Conservation (phyloP, 192 early-diverging fungal genomes). For the Physocladia obscura region DNA sequence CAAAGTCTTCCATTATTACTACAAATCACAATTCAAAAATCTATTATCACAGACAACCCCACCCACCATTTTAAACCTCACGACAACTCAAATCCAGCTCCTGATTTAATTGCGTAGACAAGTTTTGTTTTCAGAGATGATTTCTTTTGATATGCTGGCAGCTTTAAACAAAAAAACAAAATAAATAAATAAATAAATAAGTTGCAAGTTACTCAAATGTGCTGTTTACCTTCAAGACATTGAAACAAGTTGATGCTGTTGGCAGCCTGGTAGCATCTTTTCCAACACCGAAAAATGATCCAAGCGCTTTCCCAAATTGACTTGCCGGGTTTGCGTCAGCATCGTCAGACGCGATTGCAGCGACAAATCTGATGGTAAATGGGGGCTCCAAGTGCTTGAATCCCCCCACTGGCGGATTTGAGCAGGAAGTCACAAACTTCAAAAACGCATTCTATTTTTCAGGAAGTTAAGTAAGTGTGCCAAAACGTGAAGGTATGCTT, state of each 20-base stretch:
- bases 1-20: too few species aligned
- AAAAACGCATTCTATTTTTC: conserved; percentile 30
- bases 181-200: neutral
- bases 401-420: conserved; percentile 41
- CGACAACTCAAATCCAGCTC: conserved; percentile 46
- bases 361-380: conserved; percentile 41
- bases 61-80: too few species aligned
- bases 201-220: neutral
- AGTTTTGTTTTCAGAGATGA: conserved; percentile 38
- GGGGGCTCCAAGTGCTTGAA: conserved; percentile 39
- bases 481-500: neutral
- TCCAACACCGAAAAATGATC: conserved; percentile 34
- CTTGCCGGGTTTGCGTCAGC: neutral
- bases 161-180: neutral
- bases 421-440: conserved; percentile 43
- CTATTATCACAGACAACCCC: too few species aligned
- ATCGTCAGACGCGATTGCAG: conserved; percentile 23
- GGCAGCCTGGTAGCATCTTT: conserved; percentile 41
- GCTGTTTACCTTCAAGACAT: conserved; percentile 35
- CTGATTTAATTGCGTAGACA: conserved; percentile 41
- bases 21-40: too few species aligned
- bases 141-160: conserved; percentile 43
- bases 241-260: conserved; percentile 47
- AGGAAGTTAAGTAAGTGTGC: neutral
- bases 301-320: conserved; percentile 24